These are phyloP conservation scores for Scutellaria barbata DNA, from an alignment of 257 asterid species.

Conservation along the genomic window DNA sequence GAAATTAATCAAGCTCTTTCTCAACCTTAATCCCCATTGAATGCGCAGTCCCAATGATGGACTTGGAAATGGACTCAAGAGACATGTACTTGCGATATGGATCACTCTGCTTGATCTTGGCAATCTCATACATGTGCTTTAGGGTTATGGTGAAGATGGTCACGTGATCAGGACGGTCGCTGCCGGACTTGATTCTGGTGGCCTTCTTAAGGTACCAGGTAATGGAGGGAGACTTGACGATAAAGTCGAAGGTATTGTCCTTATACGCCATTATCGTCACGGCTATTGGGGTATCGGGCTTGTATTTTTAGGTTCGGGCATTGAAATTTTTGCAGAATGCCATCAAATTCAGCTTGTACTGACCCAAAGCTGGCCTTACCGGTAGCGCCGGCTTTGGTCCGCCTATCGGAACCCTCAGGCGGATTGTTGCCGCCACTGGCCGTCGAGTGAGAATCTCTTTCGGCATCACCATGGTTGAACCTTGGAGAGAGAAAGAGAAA, in stretches of 20 bases:
- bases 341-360: conserved; percentile 83
- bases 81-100: conserved; percentile 81
- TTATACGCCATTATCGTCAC: conserved; percentile 75
- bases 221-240: conserved; percentile 78
- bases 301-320: conserved; percentile 84
- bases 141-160: conserved; percentile 60
- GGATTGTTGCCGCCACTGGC: conserved; percentile 87
- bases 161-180: conserved; percentile 82
- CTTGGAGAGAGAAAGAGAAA: neutral
- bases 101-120: conserved; percentile 86
- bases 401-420: conserved; percentile 83
- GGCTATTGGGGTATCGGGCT: conserved; percentile 84
- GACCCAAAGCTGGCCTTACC: conserved; percentile 87
- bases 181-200: conserved; percentile 76
- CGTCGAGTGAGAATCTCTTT: conserved; percentile 87
- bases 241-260: conserved; percentile 82
- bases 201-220: conserved; percentile 91
- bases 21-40: conserved; percentile 88
- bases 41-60: conserved; percentile 78
- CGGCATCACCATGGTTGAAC: conserved; percentile 59
- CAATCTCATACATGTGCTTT: conserved; percentile 88
- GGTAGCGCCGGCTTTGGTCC: conserved; percentile 92
- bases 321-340: conserved; percentile 94
- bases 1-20: conserved; percentile 65
- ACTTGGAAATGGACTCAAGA: conserved; percentile 75